phyloP scores from a whole-genome alignment of 768 basidiomycete species.

The Cubamyces lactineus region DNA sequence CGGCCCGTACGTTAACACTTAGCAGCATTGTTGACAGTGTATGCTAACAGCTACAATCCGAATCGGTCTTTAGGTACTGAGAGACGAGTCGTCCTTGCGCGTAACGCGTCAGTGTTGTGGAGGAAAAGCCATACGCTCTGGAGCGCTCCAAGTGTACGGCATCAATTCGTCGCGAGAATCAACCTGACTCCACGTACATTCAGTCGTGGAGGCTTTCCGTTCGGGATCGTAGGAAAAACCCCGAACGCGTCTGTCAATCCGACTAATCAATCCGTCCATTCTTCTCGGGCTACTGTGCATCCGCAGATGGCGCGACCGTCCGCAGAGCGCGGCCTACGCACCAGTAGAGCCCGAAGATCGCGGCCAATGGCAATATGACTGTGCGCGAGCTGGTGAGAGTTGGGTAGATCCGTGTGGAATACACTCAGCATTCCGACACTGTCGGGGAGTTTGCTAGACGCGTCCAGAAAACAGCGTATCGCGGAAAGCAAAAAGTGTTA shows the following conservation, averaged over 20 bases:
- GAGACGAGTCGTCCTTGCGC: not conserved
- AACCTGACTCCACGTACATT: not conserved
- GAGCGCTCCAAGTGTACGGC: constrained; percentile 10
- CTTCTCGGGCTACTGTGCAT: not conserved
- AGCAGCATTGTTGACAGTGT: too few relatives aligned
- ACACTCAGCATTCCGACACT: too few relatives aligned
- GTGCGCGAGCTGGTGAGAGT: not conserved
- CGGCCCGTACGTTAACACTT: too few relatives aligned
- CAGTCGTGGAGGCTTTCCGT: not conserved
- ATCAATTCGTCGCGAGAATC: constrained; percentile 2
- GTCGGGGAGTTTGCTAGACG: too few relatives aligned
- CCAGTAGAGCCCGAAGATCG: not conserved
- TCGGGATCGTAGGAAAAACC: not conserved
- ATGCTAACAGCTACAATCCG: too few relatives aligned
- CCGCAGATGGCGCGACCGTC: not conserved
- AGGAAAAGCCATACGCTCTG: constrained; percentile 3
- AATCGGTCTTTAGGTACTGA: not conserved
- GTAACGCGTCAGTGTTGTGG: not conserved
- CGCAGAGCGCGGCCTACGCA: not conserved
- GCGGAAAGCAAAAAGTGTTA: not conserved
- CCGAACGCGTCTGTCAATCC: not conserved
- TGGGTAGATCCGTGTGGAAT: too few relatives aligned
- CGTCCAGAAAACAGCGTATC: too few relatives aligned
- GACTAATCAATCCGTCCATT: not conserved
- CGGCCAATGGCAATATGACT: not conserved